Conservation (phyloP, 805 yeast species). For the Cyberlindnera euphorbiiphila region DNA sequence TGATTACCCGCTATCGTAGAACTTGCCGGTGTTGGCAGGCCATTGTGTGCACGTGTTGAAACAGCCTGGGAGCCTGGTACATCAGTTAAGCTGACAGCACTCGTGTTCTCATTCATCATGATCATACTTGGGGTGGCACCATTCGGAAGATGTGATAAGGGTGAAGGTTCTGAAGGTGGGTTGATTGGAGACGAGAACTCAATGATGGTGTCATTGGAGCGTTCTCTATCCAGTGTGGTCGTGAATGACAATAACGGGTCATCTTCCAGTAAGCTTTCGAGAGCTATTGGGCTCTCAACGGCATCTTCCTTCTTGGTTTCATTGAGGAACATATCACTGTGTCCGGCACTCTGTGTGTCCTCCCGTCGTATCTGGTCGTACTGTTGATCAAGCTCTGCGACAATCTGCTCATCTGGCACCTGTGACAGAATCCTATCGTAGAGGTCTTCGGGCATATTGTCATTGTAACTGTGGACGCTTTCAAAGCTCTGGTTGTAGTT, state of each 20-base stretch:
- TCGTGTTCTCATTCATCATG: conserved; percentile 8
- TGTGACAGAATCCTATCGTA: conserved; percentile 14
- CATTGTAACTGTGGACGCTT: conserved; percentile 8
- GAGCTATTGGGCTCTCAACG: conserved; percentile 17
- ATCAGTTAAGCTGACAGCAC: conserved; percentile 9
- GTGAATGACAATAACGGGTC: conserved; percentile 27
- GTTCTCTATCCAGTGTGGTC: conserved; percentile 25
- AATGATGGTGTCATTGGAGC: conserved; percentile 28
- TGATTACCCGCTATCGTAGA: conserved; percentile 13
- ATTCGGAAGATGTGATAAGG: conserved; percentile 3
- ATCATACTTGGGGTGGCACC: not conserved
- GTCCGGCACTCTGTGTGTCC: conserved; percentile 10
- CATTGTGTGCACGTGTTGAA: conserved; percentile 2
- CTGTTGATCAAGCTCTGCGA: conserved; percentile 21
- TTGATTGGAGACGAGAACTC: conserved; percentile 21
- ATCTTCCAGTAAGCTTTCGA: conserved; percentile 26
- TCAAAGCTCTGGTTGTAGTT: conserved; percentile 9
- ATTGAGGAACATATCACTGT: conserved; percentile 3
- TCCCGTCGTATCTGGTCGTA: conserved; percentile 6
- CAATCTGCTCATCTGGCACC: conserved; percentile 21
- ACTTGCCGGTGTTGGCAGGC: conserved; percentile 16
- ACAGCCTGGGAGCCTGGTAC: conserved; percentile 4
- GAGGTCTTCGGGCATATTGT: conserved; percentile 14
- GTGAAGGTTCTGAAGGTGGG: conserved; percentile 10
- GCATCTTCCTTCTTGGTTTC: not conserved